Evolutionary conservation across 176 grass and related monocot species (phyloP).

Genomic region (Olyra latifolia): DNA sequence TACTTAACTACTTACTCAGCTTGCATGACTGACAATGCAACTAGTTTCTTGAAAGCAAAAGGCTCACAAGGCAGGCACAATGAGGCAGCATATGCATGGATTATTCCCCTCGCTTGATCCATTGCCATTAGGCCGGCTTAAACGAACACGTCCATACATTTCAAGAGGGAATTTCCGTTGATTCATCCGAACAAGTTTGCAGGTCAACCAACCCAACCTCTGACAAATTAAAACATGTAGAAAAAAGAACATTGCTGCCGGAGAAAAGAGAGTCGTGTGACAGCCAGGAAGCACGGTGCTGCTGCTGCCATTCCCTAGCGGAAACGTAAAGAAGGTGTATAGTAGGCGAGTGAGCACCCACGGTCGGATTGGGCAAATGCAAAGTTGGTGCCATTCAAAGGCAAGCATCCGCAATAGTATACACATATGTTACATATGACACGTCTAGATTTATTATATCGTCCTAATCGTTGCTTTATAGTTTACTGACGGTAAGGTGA

Average conservation of each 20-base stretch:
- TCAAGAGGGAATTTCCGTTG: background rate
- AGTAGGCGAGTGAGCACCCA: slow-evolving; percentile 43
- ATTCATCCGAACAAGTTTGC: background rate
- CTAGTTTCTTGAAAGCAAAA: slow-evolving; percentile 16
- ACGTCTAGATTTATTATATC: background rate
- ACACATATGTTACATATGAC: background rate
- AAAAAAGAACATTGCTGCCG: background rate
- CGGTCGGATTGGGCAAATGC: background rate
- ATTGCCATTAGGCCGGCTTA: background rate
- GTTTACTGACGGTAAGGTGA: background rate
- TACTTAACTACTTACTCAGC: background rate
- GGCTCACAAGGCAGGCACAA: background rate
- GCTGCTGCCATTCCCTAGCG: slow-evolving; percentile 11
- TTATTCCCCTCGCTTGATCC: slow-evolving; percentile 18
- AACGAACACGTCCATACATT: background rate
- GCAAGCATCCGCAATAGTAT: slow-evolving; percentile 6
- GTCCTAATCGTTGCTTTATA: background rate
- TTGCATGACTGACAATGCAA: background rate
- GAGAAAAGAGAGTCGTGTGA: background rate
- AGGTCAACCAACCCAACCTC: background rate
- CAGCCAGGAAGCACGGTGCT: background rate
- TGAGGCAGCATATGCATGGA: slow-evolving; percentile 5
- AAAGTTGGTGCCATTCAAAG: slow-evolving; percentile 26
- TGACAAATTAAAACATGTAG: background rate
- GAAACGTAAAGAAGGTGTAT: slow-evolving; percentile 47